Percentiles rank a stretch among this genome's conserved stretches.
Evolutionary conservation across 176 grass and related monocot genomes (phyloP).

Genomic region (Paspalum notatum): DNA sequence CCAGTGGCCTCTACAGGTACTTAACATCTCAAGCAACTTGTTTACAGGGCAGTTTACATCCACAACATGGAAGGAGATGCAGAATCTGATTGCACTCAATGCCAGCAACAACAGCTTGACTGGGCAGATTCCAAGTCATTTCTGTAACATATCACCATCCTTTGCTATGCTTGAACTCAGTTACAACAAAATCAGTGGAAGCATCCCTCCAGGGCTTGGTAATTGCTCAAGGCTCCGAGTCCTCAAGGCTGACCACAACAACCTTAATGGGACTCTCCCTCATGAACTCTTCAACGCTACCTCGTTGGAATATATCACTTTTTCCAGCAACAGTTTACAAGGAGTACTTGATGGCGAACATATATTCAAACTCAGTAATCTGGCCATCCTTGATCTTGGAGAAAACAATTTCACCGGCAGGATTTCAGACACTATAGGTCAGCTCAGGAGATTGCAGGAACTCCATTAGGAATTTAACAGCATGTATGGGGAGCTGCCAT

Average conservation of each 20-base stretch:
- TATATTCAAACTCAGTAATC: conserved; percentile 25
- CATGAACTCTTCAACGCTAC: conserved; percentile 34
- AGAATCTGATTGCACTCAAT: conserved; percentile 20
- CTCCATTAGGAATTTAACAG: conserved; percentile 14
- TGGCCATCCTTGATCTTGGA: conserved; percentile 30
- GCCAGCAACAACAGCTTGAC: conserved; percentile 48
- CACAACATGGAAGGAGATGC: conserved; percentile 12
- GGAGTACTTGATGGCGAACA: neutral
- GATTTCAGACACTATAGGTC: conserved; percentile 20
- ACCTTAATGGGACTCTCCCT: conserved; percentile 24
- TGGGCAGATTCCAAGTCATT: neutral
- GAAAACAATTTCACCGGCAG: neutral
- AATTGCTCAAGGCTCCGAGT: conserved; percentile 36
- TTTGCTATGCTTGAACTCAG: conserved; percentile 27
- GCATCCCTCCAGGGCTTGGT: conserved; percentile 4
- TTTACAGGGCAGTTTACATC: conserved; percentile 40
- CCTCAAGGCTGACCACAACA: conserved; percentile 31
- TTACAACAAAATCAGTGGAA: conserved; percentile 23
- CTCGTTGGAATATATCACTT: conserved; percentile 13
- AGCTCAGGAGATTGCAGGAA: conserved; percentile 33
- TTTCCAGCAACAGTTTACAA: neutral
- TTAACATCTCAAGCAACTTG: conserved; percentile 49
- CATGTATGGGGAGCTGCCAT: conserved; percentile 39
- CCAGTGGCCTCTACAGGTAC: conserved; percentile 32
- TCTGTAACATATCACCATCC: neutral